Evolutionary conservation across 208 protist species (phyloP), one percentile per base, ranked within the genome.

Genomic region (Leishmania martiniquensis): DNA sequence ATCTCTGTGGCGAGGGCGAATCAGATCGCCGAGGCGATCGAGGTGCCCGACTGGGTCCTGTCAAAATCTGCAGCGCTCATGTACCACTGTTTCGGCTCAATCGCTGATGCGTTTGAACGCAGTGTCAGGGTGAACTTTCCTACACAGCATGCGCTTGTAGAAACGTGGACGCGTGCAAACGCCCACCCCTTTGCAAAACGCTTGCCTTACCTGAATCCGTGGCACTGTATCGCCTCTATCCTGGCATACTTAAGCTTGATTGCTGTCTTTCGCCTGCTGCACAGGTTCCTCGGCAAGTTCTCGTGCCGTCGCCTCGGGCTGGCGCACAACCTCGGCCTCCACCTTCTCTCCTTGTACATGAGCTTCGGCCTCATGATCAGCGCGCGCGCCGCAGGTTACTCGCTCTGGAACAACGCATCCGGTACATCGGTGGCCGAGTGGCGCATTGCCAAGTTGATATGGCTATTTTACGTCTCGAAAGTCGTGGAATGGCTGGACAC

Each of bases 401-500:
- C 87, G 32, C 77, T 95, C 39, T 93, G 87, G 89, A 93, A 95
- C 78, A 92, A 92, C 82, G 82, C 82, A 12, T 76, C 80, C 22
- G 89, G 90, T 57, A 87, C 78, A 1, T 84, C 72, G 47, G 37
- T 44, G 22, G 76, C 71, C 54, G 89, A 92, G 65, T 92, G 82
- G 79, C 87, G 90, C 44, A 72, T 96, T 15, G 89, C 90, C 0
- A 92, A 93, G 81, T 71, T 94, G 1, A 77, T 93, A 49, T 96
- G 91, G 89, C 76, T 94, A 54, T 95, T 94, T 71, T 95, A 96
- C 71, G 74, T 93, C 29, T 93, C 87, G 65, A 96, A 96, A 82
- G 77, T 95, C 45, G 82, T 87, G 22, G 92, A 96, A 68, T 96
- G 88, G 86, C 81, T 90, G 12, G 92, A 94, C 81, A 96, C 92